Conservation (phyloP, 441 rosid species). For the Biscutella laevigata region DNA sequence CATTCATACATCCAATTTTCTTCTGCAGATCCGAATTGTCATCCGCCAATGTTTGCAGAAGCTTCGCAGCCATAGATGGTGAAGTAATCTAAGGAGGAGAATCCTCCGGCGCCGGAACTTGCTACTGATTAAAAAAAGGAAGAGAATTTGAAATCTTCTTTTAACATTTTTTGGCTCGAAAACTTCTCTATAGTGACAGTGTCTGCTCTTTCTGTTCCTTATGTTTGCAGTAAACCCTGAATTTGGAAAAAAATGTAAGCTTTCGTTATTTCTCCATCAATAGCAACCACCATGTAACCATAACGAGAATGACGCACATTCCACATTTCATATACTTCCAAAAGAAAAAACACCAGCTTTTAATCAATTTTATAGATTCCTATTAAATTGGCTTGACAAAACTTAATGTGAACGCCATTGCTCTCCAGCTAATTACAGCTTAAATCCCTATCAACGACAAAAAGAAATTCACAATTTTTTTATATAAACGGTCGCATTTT, state of each 20-base stretch:
- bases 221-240: not conserved
- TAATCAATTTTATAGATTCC: conserved; percentile 28
- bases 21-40: conserved; percentile 81
- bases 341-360: conserved; percentile 9
- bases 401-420: conserved; percentile 21
- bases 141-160: conserved; percentile 5
- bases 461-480: not conserved
- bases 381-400: conserved; percentile 11
- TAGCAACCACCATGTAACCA: conserved; percentile 19
- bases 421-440: conserved; percentile 40
- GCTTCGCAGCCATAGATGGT: conserved; percentile 77
- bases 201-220: not conserved
- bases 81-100: not conserved
- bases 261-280: conserved; percentile 18
- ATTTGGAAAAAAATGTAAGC: conserved; percentile 15
- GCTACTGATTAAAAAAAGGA: not conserved
- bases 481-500: not conserved
- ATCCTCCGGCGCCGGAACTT: not conserved
- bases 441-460: conserved; percentile 16
- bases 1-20: conserved; percentile 92
- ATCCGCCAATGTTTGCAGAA: conserved; percentile 76
- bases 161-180: not conserved
- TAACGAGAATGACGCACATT: conserved; percentile 29
- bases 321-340: conserved; percentile 27
- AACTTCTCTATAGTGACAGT: not conserved